Conservation (phyloP, 1,139 yeast genomes). For the Hyphopichia wangnamkhiaoensis region DNA sequence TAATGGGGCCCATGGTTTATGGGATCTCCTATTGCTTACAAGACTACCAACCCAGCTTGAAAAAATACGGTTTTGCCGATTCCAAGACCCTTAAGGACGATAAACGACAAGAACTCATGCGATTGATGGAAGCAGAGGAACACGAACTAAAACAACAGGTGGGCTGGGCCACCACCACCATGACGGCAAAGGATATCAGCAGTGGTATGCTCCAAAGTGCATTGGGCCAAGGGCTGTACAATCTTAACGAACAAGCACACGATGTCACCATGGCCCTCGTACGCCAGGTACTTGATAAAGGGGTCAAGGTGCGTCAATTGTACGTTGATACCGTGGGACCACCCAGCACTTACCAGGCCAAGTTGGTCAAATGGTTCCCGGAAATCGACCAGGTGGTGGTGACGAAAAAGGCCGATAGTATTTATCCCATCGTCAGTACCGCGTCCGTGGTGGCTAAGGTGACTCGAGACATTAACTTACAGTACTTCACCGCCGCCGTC, state of each 20-base stretch:
- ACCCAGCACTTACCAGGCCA: slow-evolving; percentile 78
- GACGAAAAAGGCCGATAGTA: slow-evolving; percentile 92
- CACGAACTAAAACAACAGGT: slow-evolving; percentile 55
- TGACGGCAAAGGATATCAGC: slow-evolving; percentile 87
- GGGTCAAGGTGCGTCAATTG: slow-evolving; percentile 66
- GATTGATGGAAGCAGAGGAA: slow-evolving; percentile 50
- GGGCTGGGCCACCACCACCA: slow-evolving; percentile 86
- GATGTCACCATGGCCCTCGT: slow-evolving; percentile 86
- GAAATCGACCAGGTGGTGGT: slow-evolving; percentile 70
- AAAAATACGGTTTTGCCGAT: slow-evolving; percentile 83
- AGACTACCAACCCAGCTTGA: slow-evolving; percentile 50
- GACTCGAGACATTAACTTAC: slow-evolving; percentile 77
- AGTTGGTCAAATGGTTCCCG: slow-evolving; percentile 71
- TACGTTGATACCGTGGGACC: slow-evolving; percentile 98
- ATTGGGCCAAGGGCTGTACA: slow-evolving; percentile 58
- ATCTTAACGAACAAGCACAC: slow-evolving; percentile 94
- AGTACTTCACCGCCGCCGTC: slow-evolving; percentile 27
- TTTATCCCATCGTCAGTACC: slow-evolving; percentile 91
- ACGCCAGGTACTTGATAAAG: slow-evolving; percentile 54
- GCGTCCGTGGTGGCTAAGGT: slow-evolving; percentile 98
- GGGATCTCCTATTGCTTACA: slow-evolving; percentile 78
- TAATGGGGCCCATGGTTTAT: slow-evolving; percentile 95
- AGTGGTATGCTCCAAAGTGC: slow-evolving; percentile 77
- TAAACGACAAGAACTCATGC: slow-evolving; percentile 62
- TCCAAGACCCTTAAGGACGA: slow-evolving; percentile 83